These are phyloP conservation scores for Ophioceras dolichostomum DNA, from an alignment of 2,329 filamentous ascomycete genomes.

Conservation along the genomic window DNA sequence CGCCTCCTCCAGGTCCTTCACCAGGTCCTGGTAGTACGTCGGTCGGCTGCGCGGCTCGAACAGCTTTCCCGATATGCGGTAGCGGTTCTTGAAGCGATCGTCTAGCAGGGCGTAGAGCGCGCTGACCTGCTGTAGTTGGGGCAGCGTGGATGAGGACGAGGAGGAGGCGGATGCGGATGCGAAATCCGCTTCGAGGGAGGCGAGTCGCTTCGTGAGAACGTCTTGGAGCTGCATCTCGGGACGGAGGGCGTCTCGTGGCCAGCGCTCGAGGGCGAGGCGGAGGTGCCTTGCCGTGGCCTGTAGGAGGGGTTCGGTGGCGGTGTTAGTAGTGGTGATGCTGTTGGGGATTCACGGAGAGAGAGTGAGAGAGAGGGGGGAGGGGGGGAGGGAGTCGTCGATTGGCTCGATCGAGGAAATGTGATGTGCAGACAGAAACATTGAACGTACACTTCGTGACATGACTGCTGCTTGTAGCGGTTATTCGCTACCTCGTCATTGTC, in stretches of 20 bases:
- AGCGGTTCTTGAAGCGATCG: constrained; percentile 45
- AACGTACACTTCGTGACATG: constrained; percentile 3
- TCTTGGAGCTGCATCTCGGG: constrained; percentile 51
- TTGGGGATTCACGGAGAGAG: too few species aligned
- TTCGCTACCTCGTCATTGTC: too few species aligned
- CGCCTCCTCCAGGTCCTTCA: constrained; percentile 50
- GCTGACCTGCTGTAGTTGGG: constrained; percentile 38
- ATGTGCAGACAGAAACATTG: too few species aligned
- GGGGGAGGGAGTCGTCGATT: too few species aligned
- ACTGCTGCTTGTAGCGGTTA: background rate
- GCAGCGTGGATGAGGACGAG: constrained; percentile 1
- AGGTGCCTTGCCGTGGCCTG: constrained; percentile 34
- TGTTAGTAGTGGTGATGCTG: too few species aligned
- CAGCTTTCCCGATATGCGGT: constrained; percentile 34
- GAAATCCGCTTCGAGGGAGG: constrained; percentile 9
- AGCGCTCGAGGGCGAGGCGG: constrained; percentile 38
- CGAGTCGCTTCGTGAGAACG: constrained; percentile 33
- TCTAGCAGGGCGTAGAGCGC: constrained; percentile 46
- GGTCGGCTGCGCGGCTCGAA: constrained; percentile 50
- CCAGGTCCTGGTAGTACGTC: constrained; percentile 48
- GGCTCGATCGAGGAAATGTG: too few species aligned
- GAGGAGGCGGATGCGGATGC: background rate
- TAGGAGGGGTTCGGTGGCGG: background rate
- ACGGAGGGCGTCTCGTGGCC: constrained; percentile 52
- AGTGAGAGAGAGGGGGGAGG: too few species aligned